A percentile compares a stretch with the other conserved stretches of the same genome.
phyloP scores from a whole-genome alignment of 768 basidiomycete genomes.

The Leucocoprinus sp. region DNA sequence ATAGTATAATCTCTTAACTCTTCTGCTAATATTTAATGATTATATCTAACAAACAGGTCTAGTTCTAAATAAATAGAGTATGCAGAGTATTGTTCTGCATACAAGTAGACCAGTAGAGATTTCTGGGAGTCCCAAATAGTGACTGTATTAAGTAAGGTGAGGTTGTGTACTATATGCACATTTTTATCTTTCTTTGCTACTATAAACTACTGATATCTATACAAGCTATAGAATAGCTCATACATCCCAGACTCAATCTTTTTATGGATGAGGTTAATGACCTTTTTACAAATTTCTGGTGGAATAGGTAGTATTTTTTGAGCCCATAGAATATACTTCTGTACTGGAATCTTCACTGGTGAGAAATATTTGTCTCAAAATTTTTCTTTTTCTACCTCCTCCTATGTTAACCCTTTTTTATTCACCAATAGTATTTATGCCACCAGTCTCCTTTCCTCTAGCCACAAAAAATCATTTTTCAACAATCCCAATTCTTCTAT shows the following conservation, averaged over 20 bases:
- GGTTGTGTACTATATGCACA: constrained; percentile 28
- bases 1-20: constrained; percentile 25
- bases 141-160: constrained; percentile 30
- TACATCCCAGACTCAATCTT: constrained; percentile 30
- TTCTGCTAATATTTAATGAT: constrained; percentile 20
- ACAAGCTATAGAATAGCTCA: constrained; percentile 26
- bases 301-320: constrained; percentile 27
- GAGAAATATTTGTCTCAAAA: constrained; percentile 17
- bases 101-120: constrained; percentile 24
- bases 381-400: constrained; percentile 13
- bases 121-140: constrained; percentile 29
- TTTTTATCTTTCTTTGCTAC: constrained; percentile 28
- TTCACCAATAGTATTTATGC: background rate
- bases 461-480: background rate
- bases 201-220: constrained; percentile 29
- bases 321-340: constrained; percentile 29
- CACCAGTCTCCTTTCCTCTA: constrained; percentile 1
- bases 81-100: constrained; percentile 25
- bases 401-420: constrained; percentile 3
- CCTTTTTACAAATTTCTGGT: constrained; percentile 20
- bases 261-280: constrained; percentile 21
- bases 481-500: background rate
- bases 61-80: constrained; percentile 18
- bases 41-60: constrained; percentile 29
- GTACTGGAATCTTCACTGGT: constrained; percentile 22